Percentiles rank a stretch among this genome's conserved stretches.
Evolutionary conservation across 257 asterid species (phyloP).

Genomic region (Solanum bulbocastanum): DNA sequence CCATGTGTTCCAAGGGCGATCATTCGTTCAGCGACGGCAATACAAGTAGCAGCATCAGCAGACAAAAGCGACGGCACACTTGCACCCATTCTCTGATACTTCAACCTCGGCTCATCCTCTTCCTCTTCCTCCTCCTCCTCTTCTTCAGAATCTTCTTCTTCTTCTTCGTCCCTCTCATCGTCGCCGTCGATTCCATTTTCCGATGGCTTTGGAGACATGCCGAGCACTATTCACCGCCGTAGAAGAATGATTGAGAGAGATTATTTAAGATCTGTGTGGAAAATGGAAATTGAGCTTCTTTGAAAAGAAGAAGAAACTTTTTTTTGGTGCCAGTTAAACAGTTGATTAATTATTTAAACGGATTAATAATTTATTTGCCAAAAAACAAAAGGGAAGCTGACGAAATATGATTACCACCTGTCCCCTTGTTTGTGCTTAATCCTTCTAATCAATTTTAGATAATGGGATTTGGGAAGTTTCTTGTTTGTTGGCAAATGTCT

Average conservation of each 20-base stretch:
- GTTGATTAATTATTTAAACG: neutral
- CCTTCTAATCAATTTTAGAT: neutral
- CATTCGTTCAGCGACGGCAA: constrained; percentile 92
- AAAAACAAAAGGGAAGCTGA: neutral
- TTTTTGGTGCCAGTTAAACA: neutral
- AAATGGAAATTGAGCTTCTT: neutral
- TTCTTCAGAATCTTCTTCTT: constrained; percentile 34
- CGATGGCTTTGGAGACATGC: constrained; percentile 57
- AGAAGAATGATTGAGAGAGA: neutral
- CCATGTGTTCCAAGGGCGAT: constrained; percentile 87
- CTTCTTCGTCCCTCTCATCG: constrained; percentile 77
- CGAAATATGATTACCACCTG: neutral
- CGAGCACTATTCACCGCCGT: neutral
- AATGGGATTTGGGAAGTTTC: neutral
- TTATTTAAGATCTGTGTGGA: neutral
- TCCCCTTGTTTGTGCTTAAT: neutral
- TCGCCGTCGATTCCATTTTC: constrained; percentile 96
- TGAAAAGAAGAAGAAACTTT: neutral
- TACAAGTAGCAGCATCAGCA: constrained; percentile 80
- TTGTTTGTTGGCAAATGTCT: neutral
- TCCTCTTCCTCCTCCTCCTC: constrained; percentile 44
- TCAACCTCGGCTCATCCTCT: constrained; percentile 86
- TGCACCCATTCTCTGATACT: constrained; percentile 99
- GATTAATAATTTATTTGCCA: neutral
- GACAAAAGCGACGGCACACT: constrained; percentile 80